Evolutionary conservation across 495 filamentous ascomycete species (phyloP), one percentile per base, ranked within the genome.

Genomic region (Neurospora sp.): DNA sequence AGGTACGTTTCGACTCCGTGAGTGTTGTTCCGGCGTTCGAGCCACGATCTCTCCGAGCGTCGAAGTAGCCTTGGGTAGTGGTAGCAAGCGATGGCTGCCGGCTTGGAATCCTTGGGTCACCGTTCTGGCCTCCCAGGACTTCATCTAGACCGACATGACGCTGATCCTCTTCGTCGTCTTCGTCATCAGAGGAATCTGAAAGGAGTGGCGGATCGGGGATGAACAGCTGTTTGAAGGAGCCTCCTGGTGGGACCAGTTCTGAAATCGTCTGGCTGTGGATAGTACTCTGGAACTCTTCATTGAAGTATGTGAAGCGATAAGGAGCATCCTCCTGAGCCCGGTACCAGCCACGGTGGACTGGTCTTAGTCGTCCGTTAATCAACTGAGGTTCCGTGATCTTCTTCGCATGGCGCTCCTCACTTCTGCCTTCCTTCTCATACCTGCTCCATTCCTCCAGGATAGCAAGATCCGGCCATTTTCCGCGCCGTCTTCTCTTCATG

Each of bases 291-390:
- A 98, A 93, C 75, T 97, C 93, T 77, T 98, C 96, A 79, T 97
- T 98, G 86, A 99, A 99, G 78, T 99, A 99, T 3, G 96, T 99
- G 79, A 97, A 98, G 59, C 96, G 89, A 79, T 96, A 99, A 0
- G 96, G 96, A 1, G 90, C 90, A 70, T 97, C 96, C 43, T 97
- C 94, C 76, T 96, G 93, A 73, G 92, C 90, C 34, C 90, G 87
- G 80, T 94, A 93, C 96, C 96, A 99, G 6, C 86, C 84, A 71
- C 92, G 93, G 73, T 93, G 90, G 9, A 86, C 83, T 66, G 54
- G 54, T 10, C 96, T 89, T 70, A 98, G 79, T 71, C 96, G 88
- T 9, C 96, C 96, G 69, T 92, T 93, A 70, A 99, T 89, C 71
- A 98, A 88, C 80, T 97, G 89, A 9, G 96, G 96, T 76, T 99